Percentiles rank a stretch among this genome's conserved stretches.
Evolutionary conservation across 768 basidiomycete genomes (phyloP).

Genomic region (Tulasnella sp.): DNA sequence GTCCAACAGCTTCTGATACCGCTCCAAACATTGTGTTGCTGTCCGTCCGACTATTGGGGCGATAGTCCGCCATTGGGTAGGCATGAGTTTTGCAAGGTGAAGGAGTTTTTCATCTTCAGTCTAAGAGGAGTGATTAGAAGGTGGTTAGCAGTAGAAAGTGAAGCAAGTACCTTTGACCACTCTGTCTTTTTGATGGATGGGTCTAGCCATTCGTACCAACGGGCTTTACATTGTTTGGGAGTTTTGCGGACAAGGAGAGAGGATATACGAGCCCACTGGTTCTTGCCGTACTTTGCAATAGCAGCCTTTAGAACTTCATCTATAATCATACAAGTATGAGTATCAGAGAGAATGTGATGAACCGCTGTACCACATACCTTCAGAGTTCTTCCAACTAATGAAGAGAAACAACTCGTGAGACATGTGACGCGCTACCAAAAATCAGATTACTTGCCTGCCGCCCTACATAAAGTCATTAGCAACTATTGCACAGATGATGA

Average conservation of each 20-base stretch:
- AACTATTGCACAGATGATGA: background rate
- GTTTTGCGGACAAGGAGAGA: constrained; percentile 67
- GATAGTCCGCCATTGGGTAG: constrained; percentile 98
- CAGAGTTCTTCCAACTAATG: constrained; percentile 60
- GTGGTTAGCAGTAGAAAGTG: background rate
- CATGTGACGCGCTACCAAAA: no score
- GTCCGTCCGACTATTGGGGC: constrained; percentile 97
- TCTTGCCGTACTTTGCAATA: constrained; percentile 94
- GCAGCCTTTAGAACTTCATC: constrained; percentile 99
- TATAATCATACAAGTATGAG: background rate
- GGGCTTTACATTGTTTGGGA: constrained; percentile 97
- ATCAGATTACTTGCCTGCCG: constrained; percentile 22
- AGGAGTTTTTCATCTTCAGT: constrained; percentile 97
- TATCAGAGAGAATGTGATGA: background rate
- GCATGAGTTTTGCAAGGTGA: constrained; percentile 97
- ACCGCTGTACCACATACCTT: constrained; percentile 30
- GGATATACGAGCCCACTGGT: constrained; percentile 55
- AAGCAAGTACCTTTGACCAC: constrained; percentile 76
- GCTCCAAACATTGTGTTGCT: constrained; percentile 92
- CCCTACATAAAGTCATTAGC: constrained; percentile 48
- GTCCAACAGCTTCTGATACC: constrained; percentile 94
- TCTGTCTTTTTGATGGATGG: constrained; percentile 99
- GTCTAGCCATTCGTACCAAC: constrained; percentile 99
- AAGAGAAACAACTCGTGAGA: constrained; percentile 3
- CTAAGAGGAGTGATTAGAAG: constrained; percentile 28